Base-by-base conservation (phyloP, 2,329 filamentous ascomycete species). In the Aspergillus puulaauensis region DNA sequence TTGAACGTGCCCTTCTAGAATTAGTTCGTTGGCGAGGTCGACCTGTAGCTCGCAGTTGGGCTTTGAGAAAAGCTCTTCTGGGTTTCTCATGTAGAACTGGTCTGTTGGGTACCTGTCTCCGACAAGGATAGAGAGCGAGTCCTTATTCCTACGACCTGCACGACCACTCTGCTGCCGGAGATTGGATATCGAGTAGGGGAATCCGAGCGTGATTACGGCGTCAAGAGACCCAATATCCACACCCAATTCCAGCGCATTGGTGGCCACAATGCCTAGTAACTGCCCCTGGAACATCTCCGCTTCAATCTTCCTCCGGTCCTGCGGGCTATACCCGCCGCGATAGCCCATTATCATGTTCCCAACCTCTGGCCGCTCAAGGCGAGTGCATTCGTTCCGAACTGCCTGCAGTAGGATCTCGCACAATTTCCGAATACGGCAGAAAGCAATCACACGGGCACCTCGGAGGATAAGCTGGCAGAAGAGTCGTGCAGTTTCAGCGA, bases 201-300 rank as follows among this genome's bases (percentile, higher is more conserved):
- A 99, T 0, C 93, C 93, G 70, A 96, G 90, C 0, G 91, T 96
- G 60, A 99, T 82, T 12, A 99, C 95, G 54, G 93, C 95, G 73
- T 99, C 95, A 8, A 99, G 80, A 1, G 89, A 90, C 15, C 95
- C 95, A 64, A 99, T 98, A 70, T 99, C 95, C 43, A 99, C 91
- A 27, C 95, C 95, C 1, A 99, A 79, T 71, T 99, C 95, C 3
- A 99, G 81, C 0, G 95, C 95, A 54, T 89, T 96, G 0, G 95
- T 99, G 2, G 93, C 93, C 33, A 99, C 87, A 56, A 99, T 96
- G 1, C 95, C 95, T 60, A 97, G 82, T 1, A 99, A 81, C 67
- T 93, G 95, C 0, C 95, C 95, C 56, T 96, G 90, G 66, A 99
- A 99, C 95, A 99, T 98, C 70, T 98, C 93, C 24, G 83, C 86